phyloP scores from a whole-genome alignment of 2,329 filamentous ascomycete genomes.

The Aureobasidium mangrovei region DNA sequence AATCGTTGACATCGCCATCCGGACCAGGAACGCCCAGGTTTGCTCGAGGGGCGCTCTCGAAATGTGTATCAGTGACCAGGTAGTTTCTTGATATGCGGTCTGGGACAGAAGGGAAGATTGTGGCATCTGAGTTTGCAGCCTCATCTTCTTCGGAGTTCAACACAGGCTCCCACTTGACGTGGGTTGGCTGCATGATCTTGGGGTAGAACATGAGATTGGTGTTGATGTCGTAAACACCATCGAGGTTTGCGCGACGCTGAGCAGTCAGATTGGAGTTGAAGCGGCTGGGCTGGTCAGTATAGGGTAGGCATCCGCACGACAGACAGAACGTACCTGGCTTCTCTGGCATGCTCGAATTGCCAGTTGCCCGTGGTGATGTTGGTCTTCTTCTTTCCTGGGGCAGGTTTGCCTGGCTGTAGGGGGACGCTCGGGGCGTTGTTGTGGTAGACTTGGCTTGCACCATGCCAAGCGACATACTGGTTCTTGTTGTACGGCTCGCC shows the following conservation, averaged over 20 bases:
- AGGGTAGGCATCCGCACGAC: slow-evolving; percentile 14
- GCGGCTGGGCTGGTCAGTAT: slow-evolving; percentile 45
- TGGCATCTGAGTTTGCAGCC: slow-evolving; percentile 18
- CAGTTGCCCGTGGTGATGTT: slow-evolving; percentile 90
- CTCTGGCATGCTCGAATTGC: slow-evolving; percentile 89
- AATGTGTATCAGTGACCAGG: slow-evolving; percentile 53
- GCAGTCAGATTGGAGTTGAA: slow-evolving; percentile 72
- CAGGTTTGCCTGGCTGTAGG: slow-evolving; percentile 60
- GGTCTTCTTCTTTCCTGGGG: slow-evolving; percentile 71
- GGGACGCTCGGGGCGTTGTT: slow-evolving; percentile 65
- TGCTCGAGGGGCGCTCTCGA: slow-evolving; percentile 50
- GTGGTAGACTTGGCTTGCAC: slow-evolving; percentile 92
- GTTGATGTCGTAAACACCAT: slow-evolving; percentile 85
- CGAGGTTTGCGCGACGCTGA: slow-evolving; percentile 58
- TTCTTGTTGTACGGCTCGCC: slow-evolving; percentile 96
- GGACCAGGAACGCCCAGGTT: slow-evolving; percentile 52
- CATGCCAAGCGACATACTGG: slow-evolving; percentile 97
- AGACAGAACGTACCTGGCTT: slow-evolving; percentile 58
- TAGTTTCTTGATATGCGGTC: slow-evolving; percentile 52
- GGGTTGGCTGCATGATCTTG: slow-evolving; percentile 78
- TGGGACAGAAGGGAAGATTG: slow-evolving; percentile 47
- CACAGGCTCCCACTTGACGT: slow-evolving; percentile 71
- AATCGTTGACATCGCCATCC: slow-evolving; percentile 42
- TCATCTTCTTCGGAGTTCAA: slow-evolving; percentile 24
- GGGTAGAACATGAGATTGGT: slow-evolving; percentile 89